Percentiles rank a stretch among this genome's conserved stretches.
Conservation (phyloP, 768 basidiomycete species). For the Austroboletus eburneus region DNA sequence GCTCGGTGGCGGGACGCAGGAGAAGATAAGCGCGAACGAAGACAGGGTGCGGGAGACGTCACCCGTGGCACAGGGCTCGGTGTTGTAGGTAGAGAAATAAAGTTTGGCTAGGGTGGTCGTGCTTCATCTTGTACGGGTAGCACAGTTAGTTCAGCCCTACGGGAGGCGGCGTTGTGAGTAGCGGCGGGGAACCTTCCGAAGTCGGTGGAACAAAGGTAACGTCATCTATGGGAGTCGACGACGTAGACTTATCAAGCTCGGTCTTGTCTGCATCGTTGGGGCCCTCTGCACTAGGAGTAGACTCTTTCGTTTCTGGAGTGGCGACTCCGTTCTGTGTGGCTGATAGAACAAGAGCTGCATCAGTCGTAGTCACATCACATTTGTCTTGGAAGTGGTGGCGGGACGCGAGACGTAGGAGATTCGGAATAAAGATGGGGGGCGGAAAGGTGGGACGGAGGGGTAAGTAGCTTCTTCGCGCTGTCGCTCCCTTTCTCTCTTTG, state of each 20-base stretch:
- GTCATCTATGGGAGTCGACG: constrained; percentile 22
- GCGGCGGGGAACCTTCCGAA: neutral
- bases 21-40: constrained; percentile 32
- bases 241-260: constrained; percentile 8
- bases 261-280: constrained; percentile 9
- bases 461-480: constrained; percentile 11
- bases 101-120: constrained; percentile 17
- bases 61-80: constrained; percentile 24
- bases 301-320: constrained; percentile 3
- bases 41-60: constrained; percentile 21
- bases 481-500: constrained; percentile 34
- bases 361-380: constrained; percentile 21
- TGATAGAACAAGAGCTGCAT: constrained; percentile 3
- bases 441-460: constrained; percentile 26
- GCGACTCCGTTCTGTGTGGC: neutral
- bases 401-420: no score
- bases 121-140: constrained; percentile 4
- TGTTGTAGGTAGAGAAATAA: constrained; percentile 19
- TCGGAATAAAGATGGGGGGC: constrained; percentile 19
- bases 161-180: neutral
- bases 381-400: constrained; percentile 40
- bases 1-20: constrained; percentile 27
- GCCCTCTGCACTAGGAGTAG: neutral
- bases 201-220: constrained; percentile 16
- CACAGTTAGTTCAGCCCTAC: constrained; percentile 5